Evolutionary conservation across 306 rosid species (phyloP).

Genomic region (Cucurbita pepo): DNA sequence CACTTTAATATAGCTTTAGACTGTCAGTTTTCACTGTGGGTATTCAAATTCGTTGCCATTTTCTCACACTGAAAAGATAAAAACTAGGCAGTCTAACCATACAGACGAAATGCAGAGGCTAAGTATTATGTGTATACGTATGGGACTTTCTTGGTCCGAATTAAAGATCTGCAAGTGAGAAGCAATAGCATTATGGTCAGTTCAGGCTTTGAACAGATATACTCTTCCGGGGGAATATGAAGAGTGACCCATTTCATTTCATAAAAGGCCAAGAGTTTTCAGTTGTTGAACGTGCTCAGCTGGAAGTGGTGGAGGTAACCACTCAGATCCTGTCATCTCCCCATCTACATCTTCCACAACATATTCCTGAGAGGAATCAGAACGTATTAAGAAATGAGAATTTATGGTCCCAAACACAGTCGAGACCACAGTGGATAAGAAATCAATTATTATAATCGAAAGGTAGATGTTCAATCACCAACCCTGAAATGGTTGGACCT

Average conservation of each 20-base stretch:
- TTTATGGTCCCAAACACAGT: neutral
- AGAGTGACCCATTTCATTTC: slow-evolving; percentile 14
- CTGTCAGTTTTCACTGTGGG: neutral
- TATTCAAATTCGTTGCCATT: neutral
- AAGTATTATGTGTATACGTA: neutral
- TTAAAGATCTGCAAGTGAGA: neutral
- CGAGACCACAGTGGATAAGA: neutral
- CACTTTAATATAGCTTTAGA: neutral
- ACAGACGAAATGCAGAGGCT: neutral
- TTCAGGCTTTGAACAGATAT: neutral
- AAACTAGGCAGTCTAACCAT: neutral
- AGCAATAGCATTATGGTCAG: neutral
- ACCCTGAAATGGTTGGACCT: too few species aligned
- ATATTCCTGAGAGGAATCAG: slow-evolving; percentile 40
- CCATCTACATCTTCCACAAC: slow-evolving; percentile 96
- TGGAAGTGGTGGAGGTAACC: slow-evolving; percentile 82
- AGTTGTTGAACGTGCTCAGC: slow-evolving; percentile 87
- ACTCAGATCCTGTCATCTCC: slow-evolving; percentile 75
- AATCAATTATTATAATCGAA: too few species aligned
- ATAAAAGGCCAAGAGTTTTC: slow-evolving; percentile 75
- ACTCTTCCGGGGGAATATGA: slow-evolving; percentile 16
- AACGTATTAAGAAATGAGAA: neutral
- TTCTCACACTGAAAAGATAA: neutral
- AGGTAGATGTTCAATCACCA: too few species aligned
- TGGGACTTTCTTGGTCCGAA: neutral